A percentile compares a stretch with the other conserved stretches of the same genome.
phyloP scores from a whole-genome alignment of 2,329 filamentous ascomycete genomes.

The Thelonectria discophora region DNA sequence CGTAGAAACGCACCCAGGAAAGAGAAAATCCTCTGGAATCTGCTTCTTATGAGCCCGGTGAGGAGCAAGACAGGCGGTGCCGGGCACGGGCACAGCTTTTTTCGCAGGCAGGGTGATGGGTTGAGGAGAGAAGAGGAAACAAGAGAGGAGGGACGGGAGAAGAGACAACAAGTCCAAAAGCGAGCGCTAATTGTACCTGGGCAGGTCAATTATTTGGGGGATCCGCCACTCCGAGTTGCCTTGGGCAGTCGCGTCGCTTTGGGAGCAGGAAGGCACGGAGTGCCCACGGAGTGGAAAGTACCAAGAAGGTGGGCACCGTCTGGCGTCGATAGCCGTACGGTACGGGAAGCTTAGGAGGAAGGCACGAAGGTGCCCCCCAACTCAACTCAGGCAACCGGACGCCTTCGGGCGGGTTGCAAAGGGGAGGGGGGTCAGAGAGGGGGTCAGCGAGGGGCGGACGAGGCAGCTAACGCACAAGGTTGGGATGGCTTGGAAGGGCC shows the following conservation, averaged over 20 bases:
- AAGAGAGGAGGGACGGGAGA: conserved; percentile 36
- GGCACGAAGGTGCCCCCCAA: too few species aligned
- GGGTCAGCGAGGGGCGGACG: too few species aligned
- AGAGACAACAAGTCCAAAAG: conserved; percentile 42
- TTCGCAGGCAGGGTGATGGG: conserved; percentile 29
- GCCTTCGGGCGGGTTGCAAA: too few species aligned
- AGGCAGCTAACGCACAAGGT: too few species aligned
- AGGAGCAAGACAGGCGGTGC: conserved; percentile 42
- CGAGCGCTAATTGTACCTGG: conserved; percentile 31
- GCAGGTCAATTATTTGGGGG: background rate
- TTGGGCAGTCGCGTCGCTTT: conserved; percentile 26
- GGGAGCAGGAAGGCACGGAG: too few species aligned
- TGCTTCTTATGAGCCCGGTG: conserved; percentile 44
- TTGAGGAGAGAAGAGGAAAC: conserved; percentile 41
- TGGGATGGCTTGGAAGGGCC: too few species aligned
- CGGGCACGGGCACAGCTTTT: conserved; percentile 39
- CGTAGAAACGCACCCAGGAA: conserved; percentile 5
- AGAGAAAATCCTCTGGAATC: conserved; percentile 34
- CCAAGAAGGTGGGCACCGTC: conserved; percentile 32
- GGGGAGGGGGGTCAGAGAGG: background rate
- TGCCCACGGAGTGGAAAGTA: conserved; percentile 28
- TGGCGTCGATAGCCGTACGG: conserved; percentile 20
- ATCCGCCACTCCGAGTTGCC: conserved; percentile 13
- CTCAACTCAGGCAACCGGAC: background rate
- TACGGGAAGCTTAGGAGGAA: too few species aligned